Percentiles rank a stretch among this genome's conserved stretches.
Evolutionary conservation across 805 yeast genomes (phyloP).

Genomic region (Metschnikowia proteae): DNA sequence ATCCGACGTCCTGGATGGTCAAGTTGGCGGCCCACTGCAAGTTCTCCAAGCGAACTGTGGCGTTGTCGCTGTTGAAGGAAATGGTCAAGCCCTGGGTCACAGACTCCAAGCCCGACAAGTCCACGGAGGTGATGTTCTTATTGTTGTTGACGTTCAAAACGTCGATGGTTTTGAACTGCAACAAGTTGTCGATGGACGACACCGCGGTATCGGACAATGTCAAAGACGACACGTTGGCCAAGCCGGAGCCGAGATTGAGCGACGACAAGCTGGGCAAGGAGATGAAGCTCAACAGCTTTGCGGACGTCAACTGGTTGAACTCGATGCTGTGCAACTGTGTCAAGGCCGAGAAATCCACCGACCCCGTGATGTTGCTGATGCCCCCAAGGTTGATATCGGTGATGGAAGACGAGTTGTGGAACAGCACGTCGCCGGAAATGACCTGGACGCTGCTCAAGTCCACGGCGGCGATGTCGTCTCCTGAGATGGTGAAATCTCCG

Average conservation of each 20-base stretch:
- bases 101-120: constrained; percentile 28
- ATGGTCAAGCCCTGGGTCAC: constrained; percentile 36
- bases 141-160: constrained; percentile 40
- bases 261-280: constrained; percentile 41
- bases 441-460: constrained; percentile 29
- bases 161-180: constrained; percentile 30
- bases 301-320: constrained; percentile 29
- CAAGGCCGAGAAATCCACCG: constrained; percentile 33
- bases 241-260: constrained; percentile 35
- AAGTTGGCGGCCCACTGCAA: constrained; percentile 42
- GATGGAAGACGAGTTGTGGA: constrained; percentile 39
- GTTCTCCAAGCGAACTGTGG: constrained; percentile 28
- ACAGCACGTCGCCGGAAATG: constrained; percentile 29
- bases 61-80: constrained; percentile 36
- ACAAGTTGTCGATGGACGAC: constrained; percentile 29
- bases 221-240: constrained; percentile 31
- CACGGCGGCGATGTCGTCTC: constrained; percentile 28
- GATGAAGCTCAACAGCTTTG: constrained; percentile 31
- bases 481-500: constrained; percentile 37
- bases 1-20: constrained; percentile 39
- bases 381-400: constrained; percentile 29
- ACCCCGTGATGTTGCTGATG: constrained; percentile 33
- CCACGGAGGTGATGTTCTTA: constrained; percentile 38
- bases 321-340: constrained; percentile 39
- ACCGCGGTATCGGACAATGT: constrained; percentile 42